Base-by-base conservation (phyloP, 2,329 filamentous ascomycete species). In the Apiospora rasikravindrae region DNA sequence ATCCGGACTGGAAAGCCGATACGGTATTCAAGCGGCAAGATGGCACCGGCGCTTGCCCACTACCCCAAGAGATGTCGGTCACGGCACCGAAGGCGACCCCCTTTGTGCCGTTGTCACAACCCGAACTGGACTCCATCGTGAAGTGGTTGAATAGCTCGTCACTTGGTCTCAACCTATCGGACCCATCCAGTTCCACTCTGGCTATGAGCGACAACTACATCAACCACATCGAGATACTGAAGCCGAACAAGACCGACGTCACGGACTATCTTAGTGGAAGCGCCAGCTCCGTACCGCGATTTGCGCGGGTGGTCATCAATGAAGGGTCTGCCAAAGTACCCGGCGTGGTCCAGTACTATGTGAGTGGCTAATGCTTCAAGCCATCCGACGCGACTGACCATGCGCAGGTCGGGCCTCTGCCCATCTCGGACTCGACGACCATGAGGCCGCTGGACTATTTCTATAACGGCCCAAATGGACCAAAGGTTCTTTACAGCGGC, bases 141-240 rank as follows among this genome's bases (percentile, higher is more conserved):
- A 29, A 37, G 33, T 61, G 53, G 53, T 16, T 61, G 7, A 29
- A 29, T 11, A 11, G 53, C 6, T 61, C 53, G 2, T 1, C 14
- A 4, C 53, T 37, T 22, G 53, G 53, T 3, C 53, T 61, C 7
- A 61, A 61, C 53, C 3, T 61, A 13, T 61, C 53, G 7, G 53
- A 61, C 53, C 53, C 53, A 19, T 61, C 53, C 1, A 61, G 53
- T 4, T 4, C 53, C 19, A 61, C 53, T 1, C 8, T 61, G 53
- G 53, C 53, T 2, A 61, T 61, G 53, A 61, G 53, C 7, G 53
- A 61, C 26, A 61, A 61, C 53, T 61, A 61, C 53, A 61, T 61
- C 26, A 37, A 29, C 7, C 53, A 61, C 4, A 61, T 61, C 2
- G 53, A 61, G 26, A 61, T n/a, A 0, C 53, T 61, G 29, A 61